A percentile compares a stretch with the other conserved stretches of the same genome.
These are phyloP conservation scores for Hericium coralloides DNA, from an alignment of 768 basidiomycete species.

Conservation along the genomic window DNA sequence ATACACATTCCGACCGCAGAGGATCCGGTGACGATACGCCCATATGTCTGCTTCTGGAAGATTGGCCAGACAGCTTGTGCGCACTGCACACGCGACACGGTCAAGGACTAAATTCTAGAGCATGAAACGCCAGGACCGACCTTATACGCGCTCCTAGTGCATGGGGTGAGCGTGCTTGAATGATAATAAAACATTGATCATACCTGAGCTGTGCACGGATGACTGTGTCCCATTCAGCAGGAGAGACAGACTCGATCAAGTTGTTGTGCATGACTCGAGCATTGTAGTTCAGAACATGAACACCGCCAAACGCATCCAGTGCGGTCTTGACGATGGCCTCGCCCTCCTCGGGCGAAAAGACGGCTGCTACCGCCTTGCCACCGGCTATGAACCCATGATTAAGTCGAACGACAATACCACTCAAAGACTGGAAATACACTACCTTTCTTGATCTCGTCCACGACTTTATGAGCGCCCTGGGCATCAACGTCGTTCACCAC, in stretches of 20 bases:
- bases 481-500: slow-evolving; percentile 93
- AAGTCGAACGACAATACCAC: not conserved
- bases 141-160: slow-evolving; percentile 73
- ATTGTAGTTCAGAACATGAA: slow-evolving; percentile 86
- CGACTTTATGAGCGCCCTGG: slow-evolving; percentile 75
- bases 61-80: slow-evolving; percentile 93
- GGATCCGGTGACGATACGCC: slow-evolving; percentile 89
- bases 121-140: slow-evolving; percentile 24
- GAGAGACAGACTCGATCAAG: slow-evolving; percentile 81
- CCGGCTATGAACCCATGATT: slow-evolving; percentile 43
- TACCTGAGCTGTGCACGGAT: slow-evolving; percentile 75
- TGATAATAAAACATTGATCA: not conserved
- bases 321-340: slow-evolving; percentile 84
- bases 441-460: slow-evolving; percentile 82
- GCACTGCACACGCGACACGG: slow-evolving; percentile 39
- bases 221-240: slow-evolving; percentile 92
- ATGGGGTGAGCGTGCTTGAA: not conserved
- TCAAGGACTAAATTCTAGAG: not conserved
- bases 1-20: slow-evolving; percentile 89
- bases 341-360: slow-evolving; percentile 88
- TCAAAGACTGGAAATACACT: not conserved
- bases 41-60: slow-evolving; percentile 95
- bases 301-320: slow-evolving; percentile 75
- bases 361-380: slow-evolving; percentile 75
- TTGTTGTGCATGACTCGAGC: slow-evolving; percentile 94